Base-by-base conservation (phyloP, 257 asterid species). In the Nicotiana noctiflora region DNA sequence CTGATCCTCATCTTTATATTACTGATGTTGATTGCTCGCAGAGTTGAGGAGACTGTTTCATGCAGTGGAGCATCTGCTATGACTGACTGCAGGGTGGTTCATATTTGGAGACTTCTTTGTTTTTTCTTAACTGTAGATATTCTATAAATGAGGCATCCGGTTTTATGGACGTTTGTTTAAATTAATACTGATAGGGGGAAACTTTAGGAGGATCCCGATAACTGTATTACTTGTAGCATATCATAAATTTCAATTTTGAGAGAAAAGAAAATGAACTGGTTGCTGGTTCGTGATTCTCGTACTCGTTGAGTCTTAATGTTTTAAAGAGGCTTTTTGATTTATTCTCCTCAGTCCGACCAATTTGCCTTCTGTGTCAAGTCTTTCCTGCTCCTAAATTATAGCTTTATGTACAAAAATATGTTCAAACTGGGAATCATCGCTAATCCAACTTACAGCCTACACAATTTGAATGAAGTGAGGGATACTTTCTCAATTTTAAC, bases 1-100 rank as follows among this genome's bases (percentile, higher is more conserved):
- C 10, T 37, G 11, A 18, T 37, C 55, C 55, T 37, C 29, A 37
- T 67, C 76, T 17, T 70, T 40, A 44, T 70, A 21, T 13, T 44
- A 37, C 13, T 21, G 46, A 37, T 37, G 53, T 11, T 68, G 34
- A 12, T 44, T 44, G 77, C 37, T 44, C 46, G 77, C 77, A 70
- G 77, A 70, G 55, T 40, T 44, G 77, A 68, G 19, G n/a, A 21
- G 76, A 21, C 37, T 21, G 59, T 64, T 31, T 31, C 2, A 15
- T 64, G 49, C 49, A 32, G 74, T 70, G 77, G 77, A 70, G 77
- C 77, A 70, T 70, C 77, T 70, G 77, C 77, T 19, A 70, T 68
- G 77, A 70, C 77, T 44, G 46, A 21, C 77, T 70, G 59, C 77
- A 44, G 19, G 59, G 77, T 44, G 77, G 77, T 44, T 70, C 19